These are phyloP conservation scores for Cicer chorassanicum DNA, from an alignment of 306 rosid species.

Conservation along the genomic window DNA sequence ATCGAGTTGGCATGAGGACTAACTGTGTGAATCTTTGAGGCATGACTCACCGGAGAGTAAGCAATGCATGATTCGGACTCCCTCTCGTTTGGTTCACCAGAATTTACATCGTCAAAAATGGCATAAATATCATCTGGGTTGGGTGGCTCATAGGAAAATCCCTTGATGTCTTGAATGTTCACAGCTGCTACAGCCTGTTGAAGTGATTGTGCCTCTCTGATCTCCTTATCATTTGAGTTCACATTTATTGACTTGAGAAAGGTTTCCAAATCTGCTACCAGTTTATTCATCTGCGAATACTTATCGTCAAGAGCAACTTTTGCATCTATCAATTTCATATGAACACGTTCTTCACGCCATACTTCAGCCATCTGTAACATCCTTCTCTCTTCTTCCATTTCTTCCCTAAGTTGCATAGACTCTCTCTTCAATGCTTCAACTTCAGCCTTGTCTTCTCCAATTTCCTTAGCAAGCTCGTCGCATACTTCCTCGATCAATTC, in stretches of 20 bases:
- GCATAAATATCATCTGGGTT: conserved; percentile 80
- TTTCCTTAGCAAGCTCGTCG: conserved; percentile 92
- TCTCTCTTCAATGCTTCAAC: conserved; percentile 79
- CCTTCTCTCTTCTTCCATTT: conserved; percentile 84
- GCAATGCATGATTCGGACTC: conserved; percentile 72
- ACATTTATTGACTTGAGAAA: conserved; percentile 57
- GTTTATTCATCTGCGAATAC: conserved; percentile 85
- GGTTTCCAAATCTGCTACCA: conserved; percentile 69
- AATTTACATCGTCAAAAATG: conserved; percentile 70
- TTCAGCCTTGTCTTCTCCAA: conserved; percentile 93
- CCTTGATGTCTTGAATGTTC: conserved; percentile 71
- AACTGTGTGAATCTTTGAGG: conserved; percentile 69
- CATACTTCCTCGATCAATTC: conserved; percentile 86
- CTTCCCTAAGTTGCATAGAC: conserved; percentile 68
- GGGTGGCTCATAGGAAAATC: conserved; percentile 70
- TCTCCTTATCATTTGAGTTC: conserved; percentile 65
- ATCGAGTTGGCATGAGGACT: conserved; percentile 67
- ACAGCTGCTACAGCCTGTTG: conserved; percentile 66
- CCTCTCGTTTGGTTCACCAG: conserved; percentile 67
- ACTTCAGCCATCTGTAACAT: conserved; percentile 98
- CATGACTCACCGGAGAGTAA: conserved; percentile 69
- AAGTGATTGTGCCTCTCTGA: conserved; percentile 66
- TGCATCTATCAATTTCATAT: conserved; percentile 93
- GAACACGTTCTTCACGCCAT: conserved; percentile 99
- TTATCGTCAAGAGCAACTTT: conserved; percentile 88